These are phyloP conservation scores for Fraxinus anomala DNA, from an alignment of 257 asterid genomes.

Conservation along the genomic window DNA sequence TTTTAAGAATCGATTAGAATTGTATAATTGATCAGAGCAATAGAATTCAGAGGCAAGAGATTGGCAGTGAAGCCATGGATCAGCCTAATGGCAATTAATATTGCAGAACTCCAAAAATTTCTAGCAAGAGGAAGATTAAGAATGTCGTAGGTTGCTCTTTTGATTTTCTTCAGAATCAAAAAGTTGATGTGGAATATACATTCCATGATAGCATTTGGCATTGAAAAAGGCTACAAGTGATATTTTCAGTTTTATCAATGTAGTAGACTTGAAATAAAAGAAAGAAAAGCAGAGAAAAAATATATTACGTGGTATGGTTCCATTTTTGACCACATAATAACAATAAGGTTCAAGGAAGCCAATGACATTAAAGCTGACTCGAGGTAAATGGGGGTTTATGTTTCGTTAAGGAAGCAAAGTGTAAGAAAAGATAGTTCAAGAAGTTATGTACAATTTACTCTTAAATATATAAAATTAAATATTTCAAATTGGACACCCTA, in stretches of 20 bases:
- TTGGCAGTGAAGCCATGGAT: not conserved
- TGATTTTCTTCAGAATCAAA: not conserved
- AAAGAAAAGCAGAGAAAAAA: not conserved
- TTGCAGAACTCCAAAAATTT: not conserved
- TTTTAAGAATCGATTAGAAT: not conserved
- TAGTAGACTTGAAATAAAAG: not conserved
- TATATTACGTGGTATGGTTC: not conserved
- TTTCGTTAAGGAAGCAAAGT: not conserved
- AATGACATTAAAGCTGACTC: not conserved
- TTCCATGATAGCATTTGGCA: not conserved
- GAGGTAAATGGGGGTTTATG: not conserved
- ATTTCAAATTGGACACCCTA: not conserved
- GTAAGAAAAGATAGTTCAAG: not conserved
- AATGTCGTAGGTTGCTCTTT: not conserved
- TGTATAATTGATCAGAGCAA: not conserved
- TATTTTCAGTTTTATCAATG: not conserved
- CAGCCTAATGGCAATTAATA: not conserved
- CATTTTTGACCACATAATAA: not conserved
- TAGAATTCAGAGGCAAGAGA: not conserved
- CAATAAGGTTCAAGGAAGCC: not conserved
- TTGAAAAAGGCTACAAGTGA: not conserved
- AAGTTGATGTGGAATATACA: not conserved
- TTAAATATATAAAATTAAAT: not conserved
- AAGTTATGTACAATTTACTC: not conserved
- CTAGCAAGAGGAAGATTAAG: not conserved